Percentiles rank a stretch among this genome's conserved stretches.
Conservation (phyloP, 1,139 yeast species). For the Candida frijolesensis region DNA sequence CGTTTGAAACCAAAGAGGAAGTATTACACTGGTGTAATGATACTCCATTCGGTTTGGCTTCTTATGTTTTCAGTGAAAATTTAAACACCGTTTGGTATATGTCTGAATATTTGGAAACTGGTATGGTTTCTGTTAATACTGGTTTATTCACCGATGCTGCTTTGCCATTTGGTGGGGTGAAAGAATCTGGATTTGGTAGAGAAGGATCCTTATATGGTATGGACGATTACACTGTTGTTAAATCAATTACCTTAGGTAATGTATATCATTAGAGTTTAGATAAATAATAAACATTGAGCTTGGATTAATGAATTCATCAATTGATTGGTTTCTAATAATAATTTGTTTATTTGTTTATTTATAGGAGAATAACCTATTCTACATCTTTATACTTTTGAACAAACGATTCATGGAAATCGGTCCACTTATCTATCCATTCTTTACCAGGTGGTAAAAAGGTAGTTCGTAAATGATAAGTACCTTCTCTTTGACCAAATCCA, state of each 20-base stretch:
- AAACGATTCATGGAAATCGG: constrained; percentile 72
- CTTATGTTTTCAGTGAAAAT: constrained; percentile 43
- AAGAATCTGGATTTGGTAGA: constrained; percentile 52
- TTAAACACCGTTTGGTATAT: constrained; percentile 59
- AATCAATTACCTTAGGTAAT: constrained; percentile 43
- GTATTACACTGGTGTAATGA: constrained; percentile 41
- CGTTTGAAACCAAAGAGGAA: constrained; percentile 42
- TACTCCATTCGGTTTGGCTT: constrained; percentile 47
- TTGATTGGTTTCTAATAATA: no score
- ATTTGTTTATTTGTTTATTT: not conserved
- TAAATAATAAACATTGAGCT: not conserved
- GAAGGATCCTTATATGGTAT: constrained; percentile 52
- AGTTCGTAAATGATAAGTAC: constrained; percentile 90
- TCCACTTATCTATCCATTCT: constrained; percentile 82
- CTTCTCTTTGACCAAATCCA: constrained; percentile 91
- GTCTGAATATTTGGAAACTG: constrained; percentile 44
- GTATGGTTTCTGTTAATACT: constrained; percentile 51
- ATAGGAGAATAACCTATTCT: not conserved
- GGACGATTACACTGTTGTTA: constrained; percentile 46
- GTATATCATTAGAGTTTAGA: constrained; percentile 24
- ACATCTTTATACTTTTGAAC: constrained; percentile 50
- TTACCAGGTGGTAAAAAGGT: constrained; percentile 95
- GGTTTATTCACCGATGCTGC: constrained; percentile 51
- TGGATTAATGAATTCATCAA: not conserved
- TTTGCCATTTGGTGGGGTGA: constrained; percentile 52